These are phyloP conservation scores for Globisporangium parvum DNA, from an alignment of 352 stramenopile genomes.

Conservation along the genomic window DNA sequence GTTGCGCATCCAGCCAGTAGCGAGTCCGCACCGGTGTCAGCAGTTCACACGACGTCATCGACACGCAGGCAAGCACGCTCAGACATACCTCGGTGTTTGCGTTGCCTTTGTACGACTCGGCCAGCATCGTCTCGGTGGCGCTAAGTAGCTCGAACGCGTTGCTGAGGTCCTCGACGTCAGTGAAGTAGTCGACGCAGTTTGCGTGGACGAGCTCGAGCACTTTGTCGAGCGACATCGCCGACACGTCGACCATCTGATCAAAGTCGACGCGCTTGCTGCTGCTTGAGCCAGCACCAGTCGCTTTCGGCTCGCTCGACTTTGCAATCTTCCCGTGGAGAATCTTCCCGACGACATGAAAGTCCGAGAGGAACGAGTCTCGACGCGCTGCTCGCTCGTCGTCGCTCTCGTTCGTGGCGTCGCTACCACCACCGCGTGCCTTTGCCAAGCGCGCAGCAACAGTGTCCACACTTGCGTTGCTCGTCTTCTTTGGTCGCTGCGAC, in stretches of 20 bases:
- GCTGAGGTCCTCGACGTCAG: slow-evolving; percentile 62
- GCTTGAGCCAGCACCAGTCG: slow-evolving; percentile 2
- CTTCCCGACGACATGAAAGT: slow-evolving; percentile 79
- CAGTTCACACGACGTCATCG: neutral
- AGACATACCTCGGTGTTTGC: slow-evolving; percentile 42
- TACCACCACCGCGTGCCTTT: neutral
- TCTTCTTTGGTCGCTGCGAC: neutral
- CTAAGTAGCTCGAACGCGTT: slow-evolving; percentile 68
- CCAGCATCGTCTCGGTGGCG: slow-evolving; percentile 51
- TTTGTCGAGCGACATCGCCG: slow-evolving; percentile 45
- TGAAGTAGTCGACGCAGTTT: slow-evolving; percentile 69
- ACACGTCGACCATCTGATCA: slow-evolving; percentile 49
- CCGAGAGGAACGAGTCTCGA: slow-evolving; percentile 73
- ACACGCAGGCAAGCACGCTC: neutral
- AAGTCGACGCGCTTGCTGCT: slow-evolving; percentile 21
- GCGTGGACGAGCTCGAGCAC: slow-evolving; percentile 65
- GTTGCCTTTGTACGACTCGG: slow-evolving; percentile 40
- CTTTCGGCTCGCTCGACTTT: slow-evolving; percentile 13
- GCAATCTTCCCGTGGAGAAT: slow-evolving; percentile 62
- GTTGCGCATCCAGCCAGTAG: neutral
- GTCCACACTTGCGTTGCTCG: slow-evolving; percentile 6
- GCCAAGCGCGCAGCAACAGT: neutral
- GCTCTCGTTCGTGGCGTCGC: neutral
- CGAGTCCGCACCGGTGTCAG: neutral
- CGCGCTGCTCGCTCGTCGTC: neutral